Evolutionary conservation across 2,329 filamentous ascomycete genomes (phyloP).

Genomic region (Colletotrichum endophyticum): DNA sequence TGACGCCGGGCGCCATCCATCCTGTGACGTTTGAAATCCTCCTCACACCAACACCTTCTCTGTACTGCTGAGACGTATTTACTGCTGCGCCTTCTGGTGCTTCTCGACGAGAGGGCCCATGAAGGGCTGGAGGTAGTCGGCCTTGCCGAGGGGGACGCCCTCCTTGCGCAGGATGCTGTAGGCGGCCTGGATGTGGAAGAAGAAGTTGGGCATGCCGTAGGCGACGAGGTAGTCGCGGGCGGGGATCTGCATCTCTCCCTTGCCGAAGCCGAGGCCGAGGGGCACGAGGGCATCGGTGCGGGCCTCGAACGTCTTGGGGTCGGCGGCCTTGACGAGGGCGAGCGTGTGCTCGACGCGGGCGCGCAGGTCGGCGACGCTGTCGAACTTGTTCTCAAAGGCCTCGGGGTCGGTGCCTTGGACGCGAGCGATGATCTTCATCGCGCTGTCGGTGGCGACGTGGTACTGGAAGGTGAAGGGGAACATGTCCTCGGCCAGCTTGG

Average conservation of each 20-base stretch:
- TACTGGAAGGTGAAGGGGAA: conserved; percentile 47
- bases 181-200: conserved; percentile 62
- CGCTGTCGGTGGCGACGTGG: conserved; percentile 31
- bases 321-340: conserved; percentile 32
- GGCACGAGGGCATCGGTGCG: conserved; percentile 26
- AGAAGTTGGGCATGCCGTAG: conserved; percentile 61
- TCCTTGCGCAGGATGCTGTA: conserved; percentile 62
- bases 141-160: conserved; percentile 63
- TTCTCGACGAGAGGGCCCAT: conserved; percentile 11
- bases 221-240: conserved; percentile 45
- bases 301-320: conserved; percentile 26
- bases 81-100: conserved; percentile 12
- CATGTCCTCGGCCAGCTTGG: conserved; percentile 44
- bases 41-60: not conserved
- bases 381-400: conserved; percentile 28
- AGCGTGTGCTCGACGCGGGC: conserved; percentile 34
- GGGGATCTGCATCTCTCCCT: conserved; percentile 27
- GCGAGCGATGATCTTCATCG: conserved; percentile 37
- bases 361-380: conserved; percentile 38
- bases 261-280: conserved; percentile 24
- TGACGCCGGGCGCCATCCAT: not conserved
- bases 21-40: not conserved
- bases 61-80: not conserved
- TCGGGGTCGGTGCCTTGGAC: conserved; percentile 34
- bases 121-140: conserved; percentile 48